A percentile compares a stretch with the other conserved stretches of the same genome.
Conservation (phyloP, 2,329 filamentous ascomycete species). For the Geosmithia putterillii region DNA sequence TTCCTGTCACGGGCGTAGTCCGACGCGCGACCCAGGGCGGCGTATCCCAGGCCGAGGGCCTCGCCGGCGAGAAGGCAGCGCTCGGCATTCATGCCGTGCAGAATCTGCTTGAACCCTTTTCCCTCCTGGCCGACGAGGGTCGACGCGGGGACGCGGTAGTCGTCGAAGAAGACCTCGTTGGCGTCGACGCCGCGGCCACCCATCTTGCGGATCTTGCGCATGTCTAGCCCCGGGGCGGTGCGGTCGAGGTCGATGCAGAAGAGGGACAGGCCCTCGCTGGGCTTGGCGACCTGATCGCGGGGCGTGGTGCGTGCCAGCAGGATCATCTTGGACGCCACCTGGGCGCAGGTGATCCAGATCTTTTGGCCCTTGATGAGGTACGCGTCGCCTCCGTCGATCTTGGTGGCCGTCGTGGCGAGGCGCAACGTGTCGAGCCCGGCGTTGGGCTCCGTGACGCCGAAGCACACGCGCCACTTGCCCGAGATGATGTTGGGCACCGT, state of each 20-base stretch:
- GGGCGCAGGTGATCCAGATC: slow-evolving; percentile 81
- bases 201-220: slow-evolving; percentile 74
- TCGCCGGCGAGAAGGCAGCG: slow-evolving; percentile 66
- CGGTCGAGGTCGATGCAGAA: slow-evolving; percentile 71
- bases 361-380: slow-evolving; percentile 69
- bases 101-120: slow-evolving; percentile 66
- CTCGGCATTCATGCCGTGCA: slow-evolving; percentile 73
- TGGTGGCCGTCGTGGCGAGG: slow-evolving; percentile 51
- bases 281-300: slow-evolving; percentile 52
- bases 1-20: slow-evolving; percentile 54
- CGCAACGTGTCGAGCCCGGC: slow-evolving; percentile 68
- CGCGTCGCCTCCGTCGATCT: slow-evolving; percentile 31
- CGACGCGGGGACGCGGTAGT: slow-evolving; percentile 53
- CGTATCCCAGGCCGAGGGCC: slow-evolving; percentile 69
- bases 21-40: slow-evolving; percentile 48
- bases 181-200: slow-evolving; percentile 71
- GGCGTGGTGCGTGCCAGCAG: slow-evolving; percentile 66
- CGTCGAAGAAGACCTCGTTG: slow-evolving; percentile 81
- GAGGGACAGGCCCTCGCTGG: slow-evolving; percentile 64
- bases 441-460: slow-evolving; percentile 77
- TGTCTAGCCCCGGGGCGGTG: slow-evolving; percentile 42
- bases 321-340: slow-evolving; percentile 75
- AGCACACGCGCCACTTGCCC: slow-evolving; percentile 62
- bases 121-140: slow-evolving; percentile 60
- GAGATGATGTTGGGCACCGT: slow-evolving; percentile 61